Conservation (phyloP, 1,284 basidiomycete genomes). For the Schizopora paradoxa region DNA sequence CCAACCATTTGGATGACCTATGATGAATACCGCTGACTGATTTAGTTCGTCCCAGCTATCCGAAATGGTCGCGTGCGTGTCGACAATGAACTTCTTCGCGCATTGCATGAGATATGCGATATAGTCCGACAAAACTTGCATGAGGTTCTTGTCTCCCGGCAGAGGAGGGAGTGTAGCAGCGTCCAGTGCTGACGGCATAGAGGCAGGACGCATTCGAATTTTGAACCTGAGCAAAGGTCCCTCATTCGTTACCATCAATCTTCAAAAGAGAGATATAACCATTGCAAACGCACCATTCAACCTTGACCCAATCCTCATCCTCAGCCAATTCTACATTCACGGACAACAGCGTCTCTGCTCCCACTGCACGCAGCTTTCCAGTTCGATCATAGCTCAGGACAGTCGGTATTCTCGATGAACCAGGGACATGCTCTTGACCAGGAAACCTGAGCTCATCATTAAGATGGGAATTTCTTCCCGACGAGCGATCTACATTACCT, state of each 20-base stretch:
- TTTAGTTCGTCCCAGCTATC: conserved; percentile 42
- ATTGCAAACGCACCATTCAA: conserved; percentile 59
- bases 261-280: conserved; percentile 26
- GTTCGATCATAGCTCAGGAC: conserved; percentile 61
- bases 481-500: too few relatives aligned
- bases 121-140: conserved; percentile 73
- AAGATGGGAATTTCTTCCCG: too few relatives aligned
- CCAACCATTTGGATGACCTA: conserved; percentile 77
- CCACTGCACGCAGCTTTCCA: conserved; percentile 62
- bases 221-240: conserved; percentile 55
- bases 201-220: conserved; percentile 62
- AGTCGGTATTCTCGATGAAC: conserved; percentile 74
- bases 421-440: conserved; percentile 58
- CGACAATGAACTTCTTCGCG: conserved; percentile 63
- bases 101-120: conserved; percentile 65
- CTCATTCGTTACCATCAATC: conserved; percentile 18
- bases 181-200: conserved; percentile 74
- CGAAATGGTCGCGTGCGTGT: conserved; percentile 61
- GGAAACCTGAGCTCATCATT: conserved; percentile 54
- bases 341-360: conserved; percentile 66
- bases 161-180: conserved; percentile 64
- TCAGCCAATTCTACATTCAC: conserved; percentile 55
- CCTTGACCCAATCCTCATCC: conserved; percentile 67
- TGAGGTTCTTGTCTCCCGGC: conserved; percentile 54
- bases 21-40: conserved; percentile 57